Percentiles rank a stretch among this genome's conserved stretches.
Evolutionary conservation across 805 yeast species (phyloP).

Genomic region (Cyberlindnera mycetangii): DNA sequence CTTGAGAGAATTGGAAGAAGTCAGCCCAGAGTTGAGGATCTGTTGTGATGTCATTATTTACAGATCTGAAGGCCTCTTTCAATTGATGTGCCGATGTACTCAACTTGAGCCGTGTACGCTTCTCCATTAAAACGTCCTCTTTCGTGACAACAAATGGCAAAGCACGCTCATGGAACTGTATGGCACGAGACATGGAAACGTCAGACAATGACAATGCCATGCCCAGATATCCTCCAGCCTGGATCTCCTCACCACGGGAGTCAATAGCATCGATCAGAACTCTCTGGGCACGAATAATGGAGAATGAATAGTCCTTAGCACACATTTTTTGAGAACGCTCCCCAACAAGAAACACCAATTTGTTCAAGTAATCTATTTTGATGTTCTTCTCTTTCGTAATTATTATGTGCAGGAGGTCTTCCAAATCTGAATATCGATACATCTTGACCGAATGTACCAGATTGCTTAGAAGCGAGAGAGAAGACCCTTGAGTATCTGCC

Average conservation of each 20-base stretch:
- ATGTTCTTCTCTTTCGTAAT: conserved; percentile 6
- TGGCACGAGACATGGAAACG: conserved; percentile 7
- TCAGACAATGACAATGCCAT: conserved; percentile 13
- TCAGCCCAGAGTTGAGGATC: conserved; percentile 10
- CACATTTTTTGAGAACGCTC: conserved; percentile 5
- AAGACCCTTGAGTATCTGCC: background rate
- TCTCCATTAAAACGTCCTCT: conserved; percentile 8
- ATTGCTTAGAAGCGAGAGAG: conserved; percentile 4
- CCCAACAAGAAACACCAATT: conserved; percentile 9
- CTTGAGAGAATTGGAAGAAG: conserved; percentile 10
- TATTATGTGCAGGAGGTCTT: conserved; percentile 1
- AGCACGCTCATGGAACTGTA: conserved; percentile 7
- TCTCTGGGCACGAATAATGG: conserved; percentile 11
- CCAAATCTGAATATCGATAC: conserved; percentile 9
- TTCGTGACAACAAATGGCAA: background rate
- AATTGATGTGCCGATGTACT: conserved; percentile 3
- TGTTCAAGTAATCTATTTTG: conserved; percentile 7
- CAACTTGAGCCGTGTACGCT: conserved; percentile 2
- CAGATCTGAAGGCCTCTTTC: background rate
- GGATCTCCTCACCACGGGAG: background rate
- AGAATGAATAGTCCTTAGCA: conserved; percentile 12
- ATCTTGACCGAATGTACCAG: conserved; percentile 18
- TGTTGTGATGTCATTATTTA: background rate
- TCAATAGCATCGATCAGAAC: conserved; percentile 8
- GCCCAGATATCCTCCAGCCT: conserved; percentile 12